Evolutionary conservation across 2,329 filamentous ascomycete genomes (phyloP).

Genomic region (Hypomyces perniciosus): DNA sequence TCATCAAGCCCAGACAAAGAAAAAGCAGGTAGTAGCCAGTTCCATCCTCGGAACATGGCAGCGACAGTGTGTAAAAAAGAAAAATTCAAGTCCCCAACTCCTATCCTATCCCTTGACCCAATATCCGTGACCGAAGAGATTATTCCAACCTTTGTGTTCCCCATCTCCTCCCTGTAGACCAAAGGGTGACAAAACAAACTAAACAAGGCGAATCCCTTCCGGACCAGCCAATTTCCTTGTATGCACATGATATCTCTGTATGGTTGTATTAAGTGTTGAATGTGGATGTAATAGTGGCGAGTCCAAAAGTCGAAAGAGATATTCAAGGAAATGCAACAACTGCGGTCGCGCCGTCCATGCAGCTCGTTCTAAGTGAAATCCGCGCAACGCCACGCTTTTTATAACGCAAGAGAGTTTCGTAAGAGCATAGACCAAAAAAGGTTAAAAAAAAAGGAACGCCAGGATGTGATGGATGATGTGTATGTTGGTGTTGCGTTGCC

Average conservation of each 20-base stretch:
- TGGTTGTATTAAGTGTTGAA: not conserved
- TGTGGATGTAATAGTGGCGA: not conserved
- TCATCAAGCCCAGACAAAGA: not conserved
- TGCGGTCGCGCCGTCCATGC: constrained; percentile 10
- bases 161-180: not conserved
- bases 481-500: not conserved
- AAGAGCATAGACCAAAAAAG: not conserved
- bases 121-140: not conserved
- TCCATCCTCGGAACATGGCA: not conserved
- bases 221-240: not conserved
- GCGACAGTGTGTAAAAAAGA: not conserved
- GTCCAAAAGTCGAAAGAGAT: not conserved
- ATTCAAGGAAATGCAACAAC: constrained; percentile 1
- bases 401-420: not conserved
- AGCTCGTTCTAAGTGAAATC: constrained; percentile 1
- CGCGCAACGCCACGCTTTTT: constrained; percentile 12
- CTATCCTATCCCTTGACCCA: not conserved
- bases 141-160: not conserved
- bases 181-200: not conserved
- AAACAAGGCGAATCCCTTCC: not conserved
- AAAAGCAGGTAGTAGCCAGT: not conserved
- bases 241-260: constrained; percentile 13
- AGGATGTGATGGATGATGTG: not conserved
- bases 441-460: constrained; percentile 1
- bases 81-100: not conserved